phyloP scores from a whole-genome alignment of 768 basidiomycete genomes.

The Pleurotus sapidus region DNA sequence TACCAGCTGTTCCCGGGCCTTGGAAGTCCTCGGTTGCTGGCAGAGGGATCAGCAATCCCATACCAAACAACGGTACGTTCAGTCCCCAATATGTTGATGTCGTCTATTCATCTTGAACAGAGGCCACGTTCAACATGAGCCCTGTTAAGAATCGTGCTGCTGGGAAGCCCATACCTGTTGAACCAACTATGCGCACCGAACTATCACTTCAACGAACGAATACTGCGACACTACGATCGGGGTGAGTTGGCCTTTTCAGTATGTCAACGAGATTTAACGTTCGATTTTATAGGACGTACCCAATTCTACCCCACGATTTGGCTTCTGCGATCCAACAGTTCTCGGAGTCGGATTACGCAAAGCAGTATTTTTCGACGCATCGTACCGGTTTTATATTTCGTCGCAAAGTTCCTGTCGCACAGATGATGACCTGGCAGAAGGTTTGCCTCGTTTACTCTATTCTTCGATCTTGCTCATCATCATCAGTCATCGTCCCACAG shows the following conservation, averaged over 20 bases:
- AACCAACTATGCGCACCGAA: conserved; percentile 27
- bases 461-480: conserved; percentile 2
- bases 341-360: conserved; percentile 81
- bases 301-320: conserved; percentile 75
- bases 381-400: conserved; percentile 87
- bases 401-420: conserved; percentile 75
- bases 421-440: conserved; percentile 94
- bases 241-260: conserved; percentile 43
- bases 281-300: conserved; percentile 54
- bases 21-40: conserved; percentile 47
- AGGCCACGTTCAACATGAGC: conserved; percentile 70
- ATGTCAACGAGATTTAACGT: conserved; percentile 10
- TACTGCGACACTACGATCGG: conserved; percentile 54
- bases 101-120: conserved; percentile 27
- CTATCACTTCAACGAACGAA: conserved; percentile 19
- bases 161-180: conserved; percentile 62
- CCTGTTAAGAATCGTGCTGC: conserved; percentile 66
- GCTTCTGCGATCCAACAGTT: conserved; percentile 86
- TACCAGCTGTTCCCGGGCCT: conserved; percentile 37
- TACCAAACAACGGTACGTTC: conserved; percentile 63
- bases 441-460: conserved; percentile 23
- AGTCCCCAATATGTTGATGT: neutral
- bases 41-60: conserved; percentile 66
- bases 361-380: conserved; percentile 86
- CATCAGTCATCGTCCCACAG: conserved; percentile 27